Evolutionary conservation across 768 basidiomycete species (phyloP).

Genomic region (Psilocybe sp.): DNA sequence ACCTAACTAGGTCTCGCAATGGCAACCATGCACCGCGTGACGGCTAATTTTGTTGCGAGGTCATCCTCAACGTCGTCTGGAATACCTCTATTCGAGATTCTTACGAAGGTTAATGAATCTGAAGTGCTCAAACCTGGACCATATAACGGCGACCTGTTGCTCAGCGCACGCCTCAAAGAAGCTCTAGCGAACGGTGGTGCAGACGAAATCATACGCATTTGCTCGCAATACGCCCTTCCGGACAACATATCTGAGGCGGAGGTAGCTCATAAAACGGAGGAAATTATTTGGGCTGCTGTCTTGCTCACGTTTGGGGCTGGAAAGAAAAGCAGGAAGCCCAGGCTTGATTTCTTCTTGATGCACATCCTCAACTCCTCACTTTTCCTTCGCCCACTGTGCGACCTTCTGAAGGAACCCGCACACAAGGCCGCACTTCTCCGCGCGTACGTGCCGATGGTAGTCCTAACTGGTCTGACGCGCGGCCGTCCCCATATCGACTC

Average conservation of each 20-base stretch:
- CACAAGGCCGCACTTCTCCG: constrained; percentile 46
- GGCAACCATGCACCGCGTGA: constrained; percentile 38
- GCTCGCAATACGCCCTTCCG: constrained; percentile 36
- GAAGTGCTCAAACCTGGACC: constrained; percentile 47
- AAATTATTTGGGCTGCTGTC: constrained; percentile 45
- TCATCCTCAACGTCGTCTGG: constrained; percentile 18
- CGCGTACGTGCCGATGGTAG: constrained; percentile 34
- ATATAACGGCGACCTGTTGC: constrained; percentile 44
- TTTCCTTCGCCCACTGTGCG: constrained; percentile 43
- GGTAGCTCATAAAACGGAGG: constrained; percentile 42
- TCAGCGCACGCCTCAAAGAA: constrained; percentile 31
- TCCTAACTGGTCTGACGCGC: constrained; percentile 30
- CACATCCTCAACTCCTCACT: constrained; percentile 52
- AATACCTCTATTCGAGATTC: constrained; percentile 45
- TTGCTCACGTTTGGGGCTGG: constrained; percentile 47
- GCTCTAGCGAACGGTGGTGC: constrained; percentile 35
- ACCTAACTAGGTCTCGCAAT: constrained; percentile 44
- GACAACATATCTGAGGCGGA: constrained; percentile 27
- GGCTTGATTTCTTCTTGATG: constrained; percentile 60
- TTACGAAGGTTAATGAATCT: constrained; percentile 51
- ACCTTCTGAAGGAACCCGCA: constrained; percentile 25
- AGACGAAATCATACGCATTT: constrained; percentile 44
- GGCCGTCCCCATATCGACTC: constrained; percentile 54
- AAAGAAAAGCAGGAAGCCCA: constrained; percentile 41
- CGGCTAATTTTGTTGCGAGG: constrained; percentile 29